These are phyloP conservation scores for Fusarium concolor DNA, from an alignment of 2,329 filamentous ascomycete genomes.

Conservation along the genomic window DNA sequence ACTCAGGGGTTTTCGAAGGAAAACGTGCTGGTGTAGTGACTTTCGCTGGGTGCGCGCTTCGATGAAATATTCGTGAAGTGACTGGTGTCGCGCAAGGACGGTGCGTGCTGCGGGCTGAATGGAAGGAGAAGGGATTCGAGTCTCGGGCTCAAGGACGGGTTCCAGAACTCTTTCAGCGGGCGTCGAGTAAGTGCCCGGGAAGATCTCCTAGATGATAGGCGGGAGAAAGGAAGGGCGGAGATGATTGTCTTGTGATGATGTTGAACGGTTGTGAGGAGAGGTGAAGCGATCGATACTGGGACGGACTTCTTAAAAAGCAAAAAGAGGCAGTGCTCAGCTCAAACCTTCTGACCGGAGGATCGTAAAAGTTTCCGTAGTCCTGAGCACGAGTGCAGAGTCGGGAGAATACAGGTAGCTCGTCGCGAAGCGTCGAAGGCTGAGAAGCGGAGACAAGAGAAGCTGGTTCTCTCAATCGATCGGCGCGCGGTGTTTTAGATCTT, in stretches of 20 bases:
- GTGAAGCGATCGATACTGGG: conserved; percentile 55
- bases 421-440: conserved; percentile 34
- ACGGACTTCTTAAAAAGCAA: conserved; percentile 52
- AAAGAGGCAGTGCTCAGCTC: conserved; percentile 55
- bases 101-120: conserved; percentile 49
- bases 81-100: conserved; percentile 51
- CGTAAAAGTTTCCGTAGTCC: conserved; percentile 38
- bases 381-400: conserved; percentile 21
- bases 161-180: conserved; percentile 50
- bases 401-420: conserved; percentile 28
- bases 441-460: conserved; percentile 19
- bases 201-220: conserved; percentile 47
- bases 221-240: conserved; percentile 51
- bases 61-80: conserved; percentile 57
- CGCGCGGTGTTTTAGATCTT: conserved; percentile 36
- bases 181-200: conserved; percentile 41
- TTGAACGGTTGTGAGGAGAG: conserved; percentile 50
- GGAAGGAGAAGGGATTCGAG: conserved; percentile 48
- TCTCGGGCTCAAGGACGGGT: conserved; percentile 48
- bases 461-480: conserved; percentile 31
- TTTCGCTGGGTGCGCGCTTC: conserved; percentile 57
- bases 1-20: conserved; percentile 86
- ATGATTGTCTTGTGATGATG: conserved; percentile 49
- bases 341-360: conserved; percentile 51
- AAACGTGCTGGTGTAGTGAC: conserved; percentile 89